phyloP scores from a whole-genome alignment of 495 filamentous ascomycete genomes.

The Penicillium diatomitis region DNA sequence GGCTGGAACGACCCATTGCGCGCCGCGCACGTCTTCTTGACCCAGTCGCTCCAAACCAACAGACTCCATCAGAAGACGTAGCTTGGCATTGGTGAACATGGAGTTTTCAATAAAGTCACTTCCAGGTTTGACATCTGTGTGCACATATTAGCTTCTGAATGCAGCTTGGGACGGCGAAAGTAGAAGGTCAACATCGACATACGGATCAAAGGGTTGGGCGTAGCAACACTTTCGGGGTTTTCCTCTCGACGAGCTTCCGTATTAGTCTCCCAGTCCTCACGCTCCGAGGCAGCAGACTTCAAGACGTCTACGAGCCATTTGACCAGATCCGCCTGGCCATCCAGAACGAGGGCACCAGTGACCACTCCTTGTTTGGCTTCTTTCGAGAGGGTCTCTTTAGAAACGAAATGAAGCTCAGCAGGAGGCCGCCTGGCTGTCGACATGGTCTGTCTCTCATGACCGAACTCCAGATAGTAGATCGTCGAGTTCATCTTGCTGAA shows the following conservation, averaged over 20 bases:
- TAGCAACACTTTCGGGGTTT: constrained; percentile 25
- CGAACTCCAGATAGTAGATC: constrained; percentile 78
- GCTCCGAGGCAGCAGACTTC: constrained; percentile 56
- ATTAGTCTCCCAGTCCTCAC: constrained; percentile 70
- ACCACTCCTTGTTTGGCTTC: constrained; percentile 69
- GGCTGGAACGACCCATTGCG: constrained; percentile 72
- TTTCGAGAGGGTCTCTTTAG: constrained; percentile 45
- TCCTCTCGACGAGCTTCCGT: constrained; percentile 47
- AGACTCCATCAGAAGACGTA: constrained; percentile 76
- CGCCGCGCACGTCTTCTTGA: constrained; percentile 59
- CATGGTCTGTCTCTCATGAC: constrained; percentile 71
- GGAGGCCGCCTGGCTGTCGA: constrained; percentile 48
- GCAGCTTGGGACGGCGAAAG: no score
- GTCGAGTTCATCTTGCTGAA: constrained; percentile 89
- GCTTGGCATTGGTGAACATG: constrained; percentile 82
- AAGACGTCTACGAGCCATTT: constrained; percentile 73
- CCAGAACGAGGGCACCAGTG: constrained; percentile 67
- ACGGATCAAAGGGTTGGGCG: constrained; percentile 34
- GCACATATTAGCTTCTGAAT: constrained; percentile 12
- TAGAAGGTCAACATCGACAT: constrained; percentile 10
- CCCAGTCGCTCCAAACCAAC: constrained; percentile 63
- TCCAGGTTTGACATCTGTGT: constrained; percentile 52
- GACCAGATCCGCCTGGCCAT: constrained; percentile 62
- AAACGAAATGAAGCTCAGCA: constrained; percentile 71
- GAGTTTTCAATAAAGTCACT: constrained; percentile 59